Conservation (phyloP, 495 filamentous ascomycete species). For the Tuber brumale region DNA sequence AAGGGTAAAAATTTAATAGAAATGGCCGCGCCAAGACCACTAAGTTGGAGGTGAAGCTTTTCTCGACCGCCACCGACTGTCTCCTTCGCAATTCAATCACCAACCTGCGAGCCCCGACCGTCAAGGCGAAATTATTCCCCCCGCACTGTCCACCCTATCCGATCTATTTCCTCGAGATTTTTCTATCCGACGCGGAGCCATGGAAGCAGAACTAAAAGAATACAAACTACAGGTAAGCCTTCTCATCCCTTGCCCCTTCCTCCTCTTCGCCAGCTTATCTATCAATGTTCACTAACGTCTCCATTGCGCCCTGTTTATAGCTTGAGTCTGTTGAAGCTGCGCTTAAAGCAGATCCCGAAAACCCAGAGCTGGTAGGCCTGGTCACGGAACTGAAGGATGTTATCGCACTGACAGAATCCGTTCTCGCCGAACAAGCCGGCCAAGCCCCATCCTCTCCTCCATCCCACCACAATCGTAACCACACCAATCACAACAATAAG, state of each 20-base stretch:
- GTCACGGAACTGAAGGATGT: conserved; percentile 76
- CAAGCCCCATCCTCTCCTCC: conserved; percentile 43
- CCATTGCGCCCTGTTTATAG: conserved; percentile 46
- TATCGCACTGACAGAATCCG: conserved; percentile 68
- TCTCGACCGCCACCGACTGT: background rate
- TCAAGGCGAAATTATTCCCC: background rate
- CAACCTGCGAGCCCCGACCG: background rate
- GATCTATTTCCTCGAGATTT: background rate
- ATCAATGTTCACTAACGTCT: conserved; percentile 3
- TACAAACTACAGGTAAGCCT: conserved; percentile 67
- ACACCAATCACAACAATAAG: conserved; percentile 19
- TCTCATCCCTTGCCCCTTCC: conserved; percentile 12
- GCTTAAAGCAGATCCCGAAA: conserved; percentile 76
- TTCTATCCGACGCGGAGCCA: background rate
- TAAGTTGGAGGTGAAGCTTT: background rate
- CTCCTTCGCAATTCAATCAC: background rate
- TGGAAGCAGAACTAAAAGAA: conserved; percentile 70
- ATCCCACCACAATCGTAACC: conserved; percentile 27
- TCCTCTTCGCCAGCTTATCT: conserved; percentile 1
- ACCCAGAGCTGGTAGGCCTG: conserved; percentile 70
- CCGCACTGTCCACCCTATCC: background rate
- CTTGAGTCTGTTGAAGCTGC: conserved; percentile 71
- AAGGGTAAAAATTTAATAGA: background rate
- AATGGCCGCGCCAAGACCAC: background rate
- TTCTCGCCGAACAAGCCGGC: conserved; percentile 59